A percentile compares a stretch with the other conserved stretches of the same genome.
Conservation (phyloP, 805 yeast genomes). For the Sugiyamaella boreocaroliniensis region DNA sequence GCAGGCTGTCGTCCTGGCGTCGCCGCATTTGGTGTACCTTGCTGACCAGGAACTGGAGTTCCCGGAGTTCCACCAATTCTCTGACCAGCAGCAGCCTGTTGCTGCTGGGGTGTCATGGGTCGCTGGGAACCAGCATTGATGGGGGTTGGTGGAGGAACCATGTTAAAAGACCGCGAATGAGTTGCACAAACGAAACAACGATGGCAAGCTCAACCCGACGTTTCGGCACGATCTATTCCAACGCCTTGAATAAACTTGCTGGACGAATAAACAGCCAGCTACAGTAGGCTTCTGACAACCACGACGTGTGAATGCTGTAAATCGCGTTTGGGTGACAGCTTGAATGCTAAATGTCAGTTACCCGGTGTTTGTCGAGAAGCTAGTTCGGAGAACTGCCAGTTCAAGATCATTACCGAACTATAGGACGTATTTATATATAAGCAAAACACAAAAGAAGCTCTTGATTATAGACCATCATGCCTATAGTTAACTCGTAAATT, state of each 20-base stretch:
- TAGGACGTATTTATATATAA: too few relatives aligned
- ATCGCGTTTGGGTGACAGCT: background rate
- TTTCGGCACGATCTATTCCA: too few relatives aligned
- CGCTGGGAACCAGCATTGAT: background rate
- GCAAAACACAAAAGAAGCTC: background rate
- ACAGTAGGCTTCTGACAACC: background rate
- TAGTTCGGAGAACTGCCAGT: background rate
- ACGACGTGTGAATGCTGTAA: background rate
- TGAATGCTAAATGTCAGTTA: background rate
- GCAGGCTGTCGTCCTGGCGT: conserved; percentile 29
- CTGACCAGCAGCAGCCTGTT: background rate
- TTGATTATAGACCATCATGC: too few relatives aligned
- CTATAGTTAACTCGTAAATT: background rate
- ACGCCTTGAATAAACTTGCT: too few relatives aligned
- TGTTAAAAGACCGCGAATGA: background rate
- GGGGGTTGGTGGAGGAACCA: background rate
- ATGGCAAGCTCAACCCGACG: conserved; percentile 1
- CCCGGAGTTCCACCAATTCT: conserved; percentile 14
- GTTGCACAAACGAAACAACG: too few relatives aligned
- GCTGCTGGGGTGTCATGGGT: background rate
- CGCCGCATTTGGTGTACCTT: conserved; percentile 16
- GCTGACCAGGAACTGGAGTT: conserved; percentile 14
- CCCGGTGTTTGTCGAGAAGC: background rate
- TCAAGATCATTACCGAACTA: too few relatives aligned
- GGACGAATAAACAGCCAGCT: too few relatives aligned